Evolutionary conservation across 2,329 filamentous ascomycete species (phyloP).

Genomic region (Monosporascus sp.): DNA sequence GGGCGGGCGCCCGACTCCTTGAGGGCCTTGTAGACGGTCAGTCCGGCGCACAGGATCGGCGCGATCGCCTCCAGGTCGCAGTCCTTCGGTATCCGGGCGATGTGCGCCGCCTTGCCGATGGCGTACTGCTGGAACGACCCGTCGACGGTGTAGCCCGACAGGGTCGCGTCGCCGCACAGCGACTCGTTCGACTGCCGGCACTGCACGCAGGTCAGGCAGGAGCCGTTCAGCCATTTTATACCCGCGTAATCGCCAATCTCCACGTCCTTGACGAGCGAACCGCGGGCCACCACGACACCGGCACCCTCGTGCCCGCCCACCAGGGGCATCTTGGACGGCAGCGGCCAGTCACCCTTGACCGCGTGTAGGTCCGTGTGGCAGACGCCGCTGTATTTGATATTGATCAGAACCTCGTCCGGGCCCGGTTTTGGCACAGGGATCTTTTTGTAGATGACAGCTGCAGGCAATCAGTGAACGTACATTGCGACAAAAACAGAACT

Average conservation of each 20-base stretch:
- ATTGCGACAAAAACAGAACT: slow-evolving; percentile 15
- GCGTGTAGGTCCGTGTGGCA: slow-evolving; percentile 83
- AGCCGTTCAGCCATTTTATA: slow-evolving; percentile 90
- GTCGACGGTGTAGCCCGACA: slow-evolving; percentile 91
- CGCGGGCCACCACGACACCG: slow-evolving; percentile 75
- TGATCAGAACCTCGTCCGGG: slow-evolving; percentile 86
- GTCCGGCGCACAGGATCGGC: slow-evolving; percentile 77
- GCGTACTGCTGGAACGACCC: slow-evolving; percentile 91
- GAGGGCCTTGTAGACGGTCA: slow-evolving; percentile 87
- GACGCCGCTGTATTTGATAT: slow-evolving; percentile 85
- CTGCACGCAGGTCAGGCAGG: slow-evolving; percentile 78
- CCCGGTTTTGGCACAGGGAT: slow-evolving; percentile 78
- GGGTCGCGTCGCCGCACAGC: slow-evolving; percentile 67
- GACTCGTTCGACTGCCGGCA: slow-evolving; percentile 79
- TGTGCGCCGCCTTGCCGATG: slow-evolving; percentile 80
- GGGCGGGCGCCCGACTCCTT: slow-evolving; percentile 75
- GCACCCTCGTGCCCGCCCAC: slow-evolving; percentile 80
- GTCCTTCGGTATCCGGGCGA: slow-evolving; percentile 75
- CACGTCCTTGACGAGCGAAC: slow-evolving; percentile 71
- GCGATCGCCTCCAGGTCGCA: slow-evolving; percentile 71
- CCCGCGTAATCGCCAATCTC: slow-evolving; percentile 81
- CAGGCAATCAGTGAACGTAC: not conserved
- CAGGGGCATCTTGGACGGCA: slow-evolving; percentile 75
- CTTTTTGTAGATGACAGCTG: slow-evolving; percentile 67
- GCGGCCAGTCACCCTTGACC: slow-evolving; percentile 85